Evolutionary conservation across 2,329 filamentous ascomycete species (phyloP), one percentile per base, ranked within the genome.

Genomic region (Trichoderma aggressivum): DNA sequence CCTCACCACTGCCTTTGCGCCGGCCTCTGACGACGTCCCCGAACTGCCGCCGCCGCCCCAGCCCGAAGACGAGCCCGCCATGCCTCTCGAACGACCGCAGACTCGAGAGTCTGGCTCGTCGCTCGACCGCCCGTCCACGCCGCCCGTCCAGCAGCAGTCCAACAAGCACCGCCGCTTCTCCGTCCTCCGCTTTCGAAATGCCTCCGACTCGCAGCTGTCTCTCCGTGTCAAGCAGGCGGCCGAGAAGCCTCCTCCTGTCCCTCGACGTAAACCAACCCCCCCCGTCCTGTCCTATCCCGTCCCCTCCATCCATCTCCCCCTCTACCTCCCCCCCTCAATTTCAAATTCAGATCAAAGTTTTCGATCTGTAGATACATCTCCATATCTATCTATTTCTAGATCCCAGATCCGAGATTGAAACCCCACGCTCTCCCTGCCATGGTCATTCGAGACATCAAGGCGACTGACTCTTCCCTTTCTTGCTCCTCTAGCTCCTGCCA

Each of bases 181-280:
- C 70, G 84, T 97, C 81, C 84, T 97, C 82, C 91, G 91, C 78
- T 94, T 96, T 80, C 92, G 94, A 77, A 94, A 97, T 87, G 94
- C 94, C 73, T 98, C 94, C 10, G 95, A 98, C 82, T 92, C 94
- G 64, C 94, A 98, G 80, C 83, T 98, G 73, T 94, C 93, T 12
- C 85, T 90, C 34, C 88, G 89, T 79, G 91, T 91, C 66, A 94
- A 91, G 79, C 88, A 91, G 76, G 90, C 94, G 70, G 83, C 85
- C 72, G 83, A 86, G 76, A 86, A 83, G 75, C 81, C 85, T 26
- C 89, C 86, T 76, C 90, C 85, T 76, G 85, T 88, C 78, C 89
- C 84, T 78, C 87, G 82, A 82, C 87, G 85, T 89, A 58, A 72
- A 69, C 73, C 71, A 68, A 55, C 36, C 65, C 39, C 56, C 26